These are phyloP conservation scores for Trypanosoma mega DNA, from an alignment of 208 protist genomes.

Conservation along the genomic window DNA sequence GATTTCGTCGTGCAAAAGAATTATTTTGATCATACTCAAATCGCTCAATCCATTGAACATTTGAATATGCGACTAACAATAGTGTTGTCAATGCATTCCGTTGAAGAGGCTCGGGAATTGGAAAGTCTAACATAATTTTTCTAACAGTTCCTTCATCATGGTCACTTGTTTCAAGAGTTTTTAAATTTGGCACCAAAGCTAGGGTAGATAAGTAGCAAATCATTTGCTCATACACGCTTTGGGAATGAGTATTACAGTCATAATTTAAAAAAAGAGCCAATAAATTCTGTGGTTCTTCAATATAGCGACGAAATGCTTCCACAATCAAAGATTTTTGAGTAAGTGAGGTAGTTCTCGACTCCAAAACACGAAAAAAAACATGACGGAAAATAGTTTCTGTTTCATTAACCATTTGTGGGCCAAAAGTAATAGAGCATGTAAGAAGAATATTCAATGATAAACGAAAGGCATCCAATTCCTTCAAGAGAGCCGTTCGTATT, in stretches of 20 bases:
- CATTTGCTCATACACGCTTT: constrained; percentile 94
- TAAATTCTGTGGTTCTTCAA: constrained; percentile 93
- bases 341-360: constrained; percentile 77
- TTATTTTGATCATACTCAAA: constrained; percentile 53
- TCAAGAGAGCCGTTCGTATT: constrained; percentile 82
- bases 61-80: constrained; percentile 70
- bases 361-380: constrained; percentile 91
- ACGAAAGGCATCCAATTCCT: constrained; percentile 85
- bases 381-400: constrained; percentile 92
- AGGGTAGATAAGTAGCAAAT: constrained; percentile 87
- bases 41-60: constrained; percentile 85
- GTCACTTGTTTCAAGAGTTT: background rate
- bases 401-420: constrained; percentile 91
- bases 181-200: constrained; percentile 17
- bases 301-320: constrained; percentile 85
- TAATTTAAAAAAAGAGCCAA: constrained; percentile 97
- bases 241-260: constrained; percentile 95
- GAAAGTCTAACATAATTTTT: constrained; percentile 48
- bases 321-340: constrained; percentile 92
- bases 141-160: background rate
- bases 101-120: constrained; percentile 50
- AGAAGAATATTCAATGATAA: constrained; percentile 91
- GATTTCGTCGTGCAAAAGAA: background rate
- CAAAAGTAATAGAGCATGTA: constrained; percentile 85
- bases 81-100: constrained; percentile 61